Base-by-base conservation (phyloP, 768 basidiomycete species). In the Tylopilus felleus region DNA sequence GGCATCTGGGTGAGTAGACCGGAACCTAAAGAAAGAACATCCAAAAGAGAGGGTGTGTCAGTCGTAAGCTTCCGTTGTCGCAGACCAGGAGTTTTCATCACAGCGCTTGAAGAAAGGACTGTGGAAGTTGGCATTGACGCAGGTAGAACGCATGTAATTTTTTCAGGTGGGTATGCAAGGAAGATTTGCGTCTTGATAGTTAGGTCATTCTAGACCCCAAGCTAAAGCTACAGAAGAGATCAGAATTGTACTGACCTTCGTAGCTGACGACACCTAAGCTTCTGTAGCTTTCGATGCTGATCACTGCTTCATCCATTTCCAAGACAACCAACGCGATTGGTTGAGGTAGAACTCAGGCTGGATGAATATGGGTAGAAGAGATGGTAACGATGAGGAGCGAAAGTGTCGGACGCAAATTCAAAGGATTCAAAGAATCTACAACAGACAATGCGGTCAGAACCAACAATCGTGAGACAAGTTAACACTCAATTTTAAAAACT, bases 301-400 rank as follows among this genome's bases (percentile, higher is more conserved):
- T 95, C 22, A 98, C 85, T 4, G 93, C 95, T 63, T 98, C 97
- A 43, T 97, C 90, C 53, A 90, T 73, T 0, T 93, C 96, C 2
- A 98, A 80, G 12, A 93, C 82, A 61, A 98, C 84, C 89, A 85
- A 40, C 74, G 75, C 17, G 76, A 75, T 33, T 77, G 84, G 84
- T 55, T 81, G 80, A 0, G 90, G 89, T 0, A 87, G 80, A 0
- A 86, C n/a, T n/a, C n/a, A n/a, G n/a, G n/a, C 84, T 29, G 86
- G 83, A 62, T 93, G 87, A 8, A 81, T 80, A 22, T 96, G 74
- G 1, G 94, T 89, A 28, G 84, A 80, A 51, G 86, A 88, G 0
- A 86, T 92, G 0, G 95, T 98, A n/a, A 88, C 87, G 42, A 98
- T 86, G 68, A 94, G 88, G 8, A 98, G 77, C 63, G 83, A 81